Base-by-base conservation (phyloP, 331 rosid species). In the Erythrophleum ivorense region DNA sequence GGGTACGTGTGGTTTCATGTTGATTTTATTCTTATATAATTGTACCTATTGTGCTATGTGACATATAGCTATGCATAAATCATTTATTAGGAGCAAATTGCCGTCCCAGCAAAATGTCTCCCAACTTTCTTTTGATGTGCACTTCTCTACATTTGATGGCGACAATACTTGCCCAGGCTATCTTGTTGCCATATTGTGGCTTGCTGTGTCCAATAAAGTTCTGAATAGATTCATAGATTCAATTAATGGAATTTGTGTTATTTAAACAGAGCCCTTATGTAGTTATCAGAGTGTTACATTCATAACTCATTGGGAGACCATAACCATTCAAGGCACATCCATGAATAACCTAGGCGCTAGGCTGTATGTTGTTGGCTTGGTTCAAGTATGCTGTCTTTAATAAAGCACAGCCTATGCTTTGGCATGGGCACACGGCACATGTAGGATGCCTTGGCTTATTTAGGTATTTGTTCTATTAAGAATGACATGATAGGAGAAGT, bases 1-100 rank as follows among this genome's bases (percentile, higher is more conserved):
- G 92, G 91, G 99, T 93, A 87, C 79, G 89, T 81, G 21, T 80
- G 58, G 41, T 67, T 66, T 58, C 76, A 9, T 85, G 34, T 80
- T 41, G 75, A 53, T 65, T 36, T 48, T 57, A 8, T 64, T 69
- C 64, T 33, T 54, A 81, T 64, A 74, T 80, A 43, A 31, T 73
- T 74, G 10, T 34, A 49, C 53, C 41, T 83, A 18, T 74, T 83
- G 73, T 83, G 13, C 54, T 77, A 43, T 72, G 55, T 71, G 57
- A 54, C 55, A 78, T 46, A 57, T 50, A 11, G 63, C 67, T 71
- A 65, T 59, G 43, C 68, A 46, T 41, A 14, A 29, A 52, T 69
- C 41, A 43, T 52, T 77, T 36, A 19, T 55, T 52, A 54, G 76
- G 40, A 58, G 73, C 36, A 66, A 72, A 14, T 24, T 52, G 49